Conservation (phyloP, 257 asterid genomes). For the Petunia axillaris region DNA sequence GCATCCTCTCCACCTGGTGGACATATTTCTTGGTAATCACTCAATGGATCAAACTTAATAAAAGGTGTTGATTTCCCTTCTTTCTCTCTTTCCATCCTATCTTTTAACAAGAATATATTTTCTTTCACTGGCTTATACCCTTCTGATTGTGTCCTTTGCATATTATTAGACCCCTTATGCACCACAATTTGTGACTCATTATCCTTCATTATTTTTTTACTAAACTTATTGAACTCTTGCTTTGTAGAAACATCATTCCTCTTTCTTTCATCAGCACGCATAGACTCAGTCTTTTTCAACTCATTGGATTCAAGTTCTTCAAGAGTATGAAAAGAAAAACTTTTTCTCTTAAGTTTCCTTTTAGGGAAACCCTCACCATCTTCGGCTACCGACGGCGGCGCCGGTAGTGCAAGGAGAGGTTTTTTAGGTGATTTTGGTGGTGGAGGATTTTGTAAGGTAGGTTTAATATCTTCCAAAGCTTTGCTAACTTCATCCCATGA, state of each 20-base stretch:
- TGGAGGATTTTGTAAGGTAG: constrained; percentile 42
- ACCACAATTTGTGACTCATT: constrained; percentile 23
- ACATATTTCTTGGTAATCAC: constrained; percentile 68
- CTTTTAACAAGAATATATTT: constrained; percentile 72
- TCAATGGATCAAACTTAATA: constrained; percentile 58
- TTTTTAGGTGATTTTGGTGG: constrained; percentile 25
- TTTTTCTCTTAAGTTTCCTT: constrained; percentile 43
- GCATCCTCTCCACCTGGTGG: constrained; percentile 77
- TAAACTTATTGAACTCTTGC: neutral
- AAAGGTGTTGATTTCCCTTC: constrained; percentile 57
- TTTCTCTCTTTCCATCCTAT: constrained; percentile 62
- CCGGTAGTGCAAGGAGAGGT: constrained; percentile 16
- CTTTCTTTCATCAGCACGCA: constrained; percentile 15
- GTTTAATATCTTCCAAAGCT: constrained; percentile 68
- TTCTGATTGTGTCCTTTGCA: neutral
- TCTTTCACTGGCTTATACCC: constrained; percentile 63
- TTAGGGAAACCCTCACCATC: constrained; percentile 18
- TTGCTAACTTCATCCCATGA: constrained; percentile 96
- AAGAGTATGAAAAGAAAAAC: constrained; percentile 70
- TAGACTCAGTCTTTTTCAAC: constrained; percentile 29
- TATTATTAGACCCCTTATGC: neutral
- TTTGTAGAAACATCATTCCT: neutral
- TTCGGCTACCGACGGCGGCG: constrained; percentile 23
- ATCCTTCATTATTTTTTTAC: neutral
- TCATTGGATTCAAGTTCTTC: constrained; percentile 71